phyloP scores from a whole-genome alignment of 1,284 basidiomycete species.

The Cutaneotrichosporon spelunceum region DNA sequence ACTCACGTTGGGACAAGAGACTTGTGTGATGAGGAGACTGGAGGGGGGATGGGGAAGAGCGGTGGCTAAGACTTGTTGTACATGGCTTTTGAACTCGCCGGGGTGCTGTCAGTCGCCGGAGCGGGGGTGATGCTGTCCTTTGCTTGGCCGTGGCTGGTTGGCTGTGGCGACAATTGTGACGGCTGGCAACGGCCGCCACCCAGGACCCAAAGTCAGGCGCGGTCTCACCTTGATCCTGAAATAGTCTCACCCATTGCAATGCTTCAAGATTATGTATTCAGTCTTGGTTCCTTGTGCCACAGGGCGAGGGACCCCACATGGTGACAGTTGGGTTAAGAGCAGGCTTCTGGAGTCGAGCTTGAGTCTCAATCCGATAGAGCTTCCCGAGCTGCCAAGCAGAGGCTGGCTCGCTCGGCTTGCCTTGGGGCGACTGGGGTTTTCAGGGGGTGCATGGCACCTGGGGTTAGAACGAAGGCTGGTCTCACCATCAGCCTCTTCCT shows the following conservation, averaged over 20 bases:
- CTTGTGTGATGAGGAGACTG: neutral
- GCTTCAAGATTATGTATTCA: neutral
- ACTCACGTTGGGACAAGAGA: neutral
- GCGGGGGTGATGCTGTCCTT: too few relatives aligned
- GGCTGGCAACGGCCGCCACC: neutral
- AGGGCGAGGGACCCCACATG: neutral
- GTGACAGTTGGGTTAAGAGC: neutral
- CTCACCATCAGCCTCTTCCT: neutral
- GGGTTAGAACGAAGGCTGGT: neutral
- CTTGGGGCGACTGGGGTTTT: too few relatives aligned
- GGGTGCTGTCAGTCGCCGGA: too few relatives aligned
- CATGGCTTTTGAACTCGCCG: neutral
- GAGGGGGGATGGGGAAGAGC: neutral
- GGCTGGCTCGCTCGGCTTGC: neutral
- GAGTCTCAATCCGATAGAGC: neutral
- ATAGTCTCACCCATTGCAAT: neutral
- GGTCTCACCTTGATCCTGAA: neutral
- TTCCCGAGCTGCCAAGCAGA: neutral
- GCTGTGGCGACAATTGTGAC: neutral
- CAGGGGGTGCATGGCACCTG: neutral
- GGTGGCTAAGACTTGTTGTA: neutral
- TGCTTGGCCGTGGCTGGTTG: too few relatives aligned
- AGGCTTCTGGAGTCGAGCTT: neutral
- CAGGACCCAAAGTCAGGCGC: neutral
- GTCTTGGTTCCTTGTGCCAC: neutral